Conservation (phyloP, 805 yeast genomes). For the Saccharomycopsis fibuligera region DNA sequence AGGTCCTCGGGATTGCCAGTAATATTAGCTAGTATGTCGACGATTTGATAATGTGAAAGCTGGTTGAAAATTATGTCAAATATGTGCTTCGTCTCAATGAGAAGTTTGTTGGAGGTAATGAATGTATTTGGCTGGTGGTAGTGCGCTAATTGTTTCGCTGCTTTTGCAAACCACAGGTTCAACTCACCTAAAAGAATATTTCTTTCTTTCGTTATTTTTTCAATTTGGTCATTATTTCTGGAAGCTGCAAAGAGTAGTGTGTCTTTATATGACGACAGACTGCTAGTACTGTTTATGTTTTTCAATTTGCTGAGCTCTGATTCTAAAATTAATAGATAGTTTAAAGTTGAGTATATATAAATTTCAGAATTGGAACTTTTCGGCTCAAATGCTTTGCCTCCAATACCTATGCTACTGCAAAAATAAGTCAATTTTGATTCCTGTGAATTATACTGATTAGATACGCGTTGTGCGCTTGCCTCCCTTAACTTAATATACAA, state of each 20-base stretch:
- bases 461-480: not conserved
- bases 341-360: constrained; percentile 11
- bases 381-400: not conserved
- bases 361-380: constrained; percentile 10
- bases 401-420: constrained; percentile 6
- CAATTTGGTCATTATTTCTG: too few relatives aligned
- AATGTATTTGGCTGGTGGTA: not conserved
- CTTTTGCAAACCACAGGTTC: not conserved
- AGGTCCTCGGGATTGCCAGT: not conserved
- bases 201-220: constrained; percentile 1
- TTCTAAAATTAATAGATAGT: constrained; percentile 7
- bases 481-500: constrained; percentile 8
- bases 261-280: too few relatives aligned
- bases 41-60: constrained; percentile 4
- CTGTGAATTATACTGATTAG: not conserved
- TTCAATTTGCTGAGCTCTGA: not conserved
- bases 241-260: too few relatives aligned
- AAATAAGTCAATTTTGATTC: constrained; percentile 7
- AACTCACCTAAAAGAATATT: constrained; percentile 6
- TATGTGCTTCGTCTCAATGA: constrained; percentile 5
- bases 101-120: not conserved
- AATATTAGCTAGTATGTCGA: not conserved
- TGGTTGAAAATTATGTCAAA: constrained; percentile 11
- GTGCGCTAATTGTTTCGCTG: not conserved
- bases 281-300: not conserved